Conservation (phyloP, 2,329 filamentous ascomycete genomes). For the Colletotrichum spinosum region DNA sequence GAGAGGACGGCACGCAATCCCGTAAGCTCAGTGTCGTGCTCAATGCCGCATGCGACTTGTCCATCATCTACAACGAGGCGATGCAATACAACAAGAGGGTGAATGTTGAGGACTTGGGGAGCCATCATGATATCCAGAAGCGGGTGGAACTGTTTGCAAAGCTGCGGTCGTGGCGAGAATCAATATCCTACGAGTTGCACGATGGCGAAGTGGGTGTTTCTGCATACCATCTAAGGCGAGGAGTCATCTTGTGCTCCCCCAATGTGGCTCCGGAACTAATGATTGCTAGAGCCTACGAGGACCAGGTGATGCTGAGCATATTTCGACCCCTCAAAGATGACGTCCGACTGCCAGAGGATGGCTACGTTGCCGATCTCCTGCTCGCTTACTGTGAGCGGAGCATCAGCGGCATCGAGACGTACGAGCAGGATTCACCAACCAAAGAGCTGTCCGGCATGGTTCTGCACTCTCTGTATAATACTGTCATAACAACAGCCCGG, state of each 20-base stretch:
- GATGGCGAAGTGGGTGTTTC: no score
- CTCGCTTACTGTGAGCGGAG: slow-evolving; percentile 35
- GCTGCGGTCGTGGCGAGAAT: not conserved
- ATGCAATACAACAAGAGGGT: slow-evolving; percentile 1
- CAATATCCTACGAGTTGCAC: not conserved
- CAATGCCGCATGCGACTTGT: not conserved
- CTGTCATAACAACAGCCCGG: not conserved
- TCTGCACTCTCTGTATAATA: not conserved
- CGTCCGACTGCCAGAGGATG: not conserved
- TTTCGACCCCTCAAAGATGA: slow-evolving; percentile 1
- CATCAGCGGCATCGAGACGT: slow-evolving; percentile 2
- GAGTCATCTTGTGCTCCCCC: not conserved
- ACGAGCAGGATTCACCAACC: not conserved
- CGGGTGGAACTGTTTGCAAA: not conserved
- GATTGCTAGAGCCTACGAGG: not conserved
- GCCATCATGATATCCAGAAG: not conserved
- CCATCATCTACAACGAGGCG: not conserved
- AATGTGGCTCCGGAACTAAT: not conserved
- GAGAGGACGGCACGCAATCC: not conserved
- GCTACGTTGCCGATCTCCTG: not conserved
- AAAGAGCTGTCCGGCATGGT: slow-evolving; percentile 8
- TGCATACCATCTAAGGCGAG: slow-evolving; percentile 7
- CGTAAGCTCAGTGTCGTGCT: not conserved
- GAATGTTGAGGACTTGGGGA: not conserved
- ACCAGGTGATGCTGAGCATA: not conserved